Base-by-base conservation (phyloP, 1,284 basidiomycete species). In the Naganishia sp. region DNA sequence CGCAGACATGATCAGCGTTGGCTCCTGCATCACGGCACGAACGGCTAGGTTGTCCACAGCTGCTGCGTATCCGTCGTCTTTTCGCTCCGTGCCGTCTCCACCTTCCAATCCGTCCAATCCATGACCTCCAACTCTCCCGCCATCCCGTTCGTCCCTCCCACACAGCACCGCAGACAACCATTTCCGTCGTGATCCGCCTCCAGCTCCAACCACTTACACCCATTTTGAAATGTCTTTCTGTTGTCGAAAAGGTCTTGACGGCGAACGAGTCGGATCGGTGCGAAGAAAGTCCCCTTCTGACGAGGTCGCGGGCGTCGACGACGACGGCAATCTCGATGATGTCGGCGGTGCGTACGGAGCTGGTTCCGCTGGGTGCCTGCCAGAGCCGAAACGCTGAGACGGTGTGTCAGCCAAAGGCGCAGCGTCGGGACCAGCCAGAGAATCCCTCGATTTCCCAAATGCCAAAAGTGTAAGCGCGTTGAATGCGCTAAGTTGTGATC, bases 211-310 rank as follows among this genome's bases (percentile, higher is more conserved):
- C 49, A 66, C 65, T 66, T 53, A 66, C 65, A 66, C 65, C 65
- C 65, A 66, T 66, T 54, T 47, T 66, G 51, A 54, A 35, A 49
- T 66, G 35, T 58, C 54, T 51, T 55, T 64, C 41, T 66, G 58
- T 47, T 61, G 58, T 61, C 58, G 58, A 61, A 57, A 39, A 61
- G 58, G 58, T 61, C 58, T 61, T 61, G 58, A 61, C 58, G 58
- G 58, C 50, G 58, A 61, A 61, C 58, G 58, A 61, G 58, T 61
- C 58, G 58, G 58, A 61, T 61, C 58, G 58, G 58, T 61, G 58
- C 50, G 47, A 39, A 39, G 35, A 49, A 61, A 61, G 35, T 41
- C 15, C 23, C 32, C 11, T 60, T 41, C 11, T 47, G 39, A 47
- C 18, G 21, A 23, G 43, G 6, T 32, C 21, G 58, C 58, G 58